Conservation (phyloP, 768 basidiomycete species). For the Sarcodon sp. region DNA sequence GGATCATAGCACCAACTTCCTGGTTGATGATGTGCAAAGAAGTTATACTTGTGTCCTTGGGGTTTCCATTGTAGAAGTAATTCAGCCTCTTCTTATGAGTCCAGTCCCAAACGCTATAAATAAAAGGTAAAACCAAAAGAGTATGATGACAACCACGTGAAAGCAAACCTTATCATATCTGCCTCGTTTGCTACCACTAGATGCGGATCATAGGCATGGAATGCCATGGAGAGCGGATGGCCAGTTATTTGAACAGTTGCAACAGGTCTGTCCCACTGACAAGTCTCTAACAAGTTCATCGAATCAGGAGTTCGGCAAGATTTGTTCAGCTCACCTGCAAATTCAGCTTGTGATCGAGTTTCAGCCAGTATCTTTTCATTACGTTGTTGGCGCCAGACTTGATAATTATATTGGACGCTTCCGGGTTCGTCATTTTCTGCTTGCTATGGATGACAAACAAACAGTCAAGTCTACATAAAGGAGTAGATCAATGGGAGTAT, state of each 20-base stretch:
- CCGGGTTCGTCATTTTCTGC: slow-evolving; percentile 94
- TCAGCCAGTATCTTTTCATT: slow-evolving; percentile 71
- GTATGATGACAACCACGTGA: neutral
- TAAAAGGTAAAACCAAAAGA: neutral
- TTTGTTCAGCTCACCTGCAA: slow-evolving; percentile 44
- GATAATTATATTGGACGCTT: slow-evolving; percentile 86
- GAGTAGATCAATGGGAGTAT: slow-evolving; percentile 10
- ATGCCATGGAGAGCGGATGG: slow-evolving; percentile 63
- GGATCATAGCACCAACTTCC: slow-evolving; percentile 81
- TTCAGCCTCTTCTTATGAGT: slow-evolving; percentile 63
- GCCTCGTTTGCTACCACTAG: slow-evolving; percentile 75
- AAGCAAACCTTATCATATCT: slow-evolving; percentile 68
- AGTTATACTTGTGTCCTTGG: slow-evolving; percentile 71
- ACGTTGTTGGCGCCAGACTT: slow-evolving; percentile 86
- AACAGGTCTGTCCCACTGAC: slow-evolving; percentile 64
- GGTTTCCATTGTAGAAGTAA: slow-evolving; percentile 84
- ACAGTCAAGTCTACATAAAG: neutral
- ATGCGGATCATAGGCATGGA: slow-evolving; percentile 90
- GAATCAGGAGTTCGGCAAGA: neutral
- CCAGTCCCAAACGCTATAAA: slow-evolving; percentile 88
- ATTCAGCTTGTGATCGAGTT: slow-evolving; percentile 55
- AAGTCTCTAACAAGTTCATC: slow-evolving; percentile 29
- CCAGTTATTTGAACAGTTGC: slow-evolving; percentile 46
- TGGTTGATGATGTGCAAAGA: slow-evolving; percentile 91
- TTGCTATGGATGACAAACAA: slow-evolving; percentile 39